Evolutionary conservation across 2,329 filamentous ascomycete genomes (phyloP), one percentile per base, ranked within the genome.

Genomic region (Rhynchosporium graminicola): DNA sequence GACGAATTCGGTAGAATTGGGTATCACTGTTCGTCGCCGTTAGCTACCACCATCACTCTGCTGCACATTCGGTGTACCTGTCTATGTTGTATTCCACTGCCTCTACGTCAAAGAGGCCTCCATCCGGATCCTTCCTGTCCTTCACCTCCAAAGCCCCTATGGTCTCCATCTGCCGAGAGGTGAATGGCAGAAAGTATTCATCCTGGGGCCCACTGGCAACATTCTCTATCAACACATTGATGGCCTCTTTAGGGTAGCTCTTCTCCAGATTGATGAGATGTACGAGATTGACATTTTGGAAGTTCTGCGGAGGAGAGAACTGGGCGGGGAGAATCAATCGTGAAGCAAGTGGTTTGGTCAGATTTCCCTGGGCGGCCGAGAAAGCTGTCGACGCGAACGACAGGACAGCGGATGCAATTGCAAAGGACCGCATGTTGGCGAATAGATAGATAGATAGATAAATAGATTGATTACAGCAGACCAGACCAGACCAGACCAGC

Each of bases 181-280:
- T 88, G 74, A 99, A 96, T 3, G 93, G 91, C 59, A 99, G 73
- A 77, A 89, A 98, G 83, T 99, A 99, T 77, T 96, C 89, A 75
- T 87, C 85, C 75, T 98, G 93, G 20, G 92, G 84, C 68, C 88
- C 80, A 65, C 84, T 82, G 73, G 89, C 91, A 69, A 90, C 82
- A 76, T 99, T 99, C 80, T 97, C 90, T 67, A 99, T 86, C 57
- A 96, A 82, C n/a, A 97, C 88, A 78, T 98, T 97, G 82, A 97
- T 86, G 13, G 88, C 89, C 78, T 98, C 94, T 74, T 92, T 88
- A 60, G 88, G 87, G 73, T 95, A 98, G 69, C 87, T 90, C 82
- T 97, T 98, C 78, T 98, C 94, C 63, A 97, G 79, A 69, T 96
- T 97, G 74, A 96, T 88, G 67, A 90, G 88, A 72, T 95, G 90